These are phyloP conservation scores for Trichoderma sp. DNA, from an alignment of 2,329 filamentous ascomycete genomes.

Conservation along the genomic window DNA sequence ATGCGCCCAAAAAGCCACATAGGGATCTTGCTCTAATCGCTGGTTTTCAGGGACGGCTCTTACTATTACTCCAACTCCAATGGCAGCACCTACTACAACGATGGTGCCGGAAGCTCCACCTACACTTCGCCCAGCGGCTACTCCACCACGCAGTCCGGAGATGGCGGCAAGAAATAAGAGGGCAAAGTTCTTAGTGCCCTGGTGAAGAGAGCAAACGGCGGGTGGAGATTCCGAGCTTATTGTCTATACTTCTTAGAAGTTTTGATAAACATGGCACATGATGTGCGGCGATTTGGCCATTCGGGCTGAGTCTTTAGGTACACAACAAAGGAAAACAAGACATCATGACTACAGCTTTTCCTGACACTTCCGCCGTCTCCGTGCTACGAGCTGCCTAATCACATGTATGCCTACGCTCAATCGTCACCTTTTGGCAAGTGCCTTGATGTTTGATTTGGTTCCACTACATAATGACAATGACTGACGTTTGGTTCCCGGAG, in stretches of 20 bases:
- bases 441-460: constrained; percentile 3
- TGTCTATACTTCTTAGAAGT: neutral
- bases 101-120: constrained; percentile 57
- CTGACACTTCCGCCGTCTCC: neutral
- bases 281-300: too few relatives aligned
- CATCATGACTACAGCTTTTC: neutral
- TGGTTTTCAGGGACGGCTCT: constrained; percentile 56
- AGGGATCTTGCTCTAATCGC: neutral
- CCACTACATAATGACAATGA: constrained; percentile 13
- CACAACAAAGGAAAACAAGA: too few relatives aligned
- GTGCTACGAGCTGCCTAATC: neutral
- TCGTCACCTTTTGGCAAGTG: neutral
- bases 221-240: too few relatives aligned
- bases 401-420: neutral
- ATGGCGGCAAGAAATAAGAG: constrained; percentile 25
- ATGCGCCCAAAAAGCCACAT: neutral
- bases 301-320: too few relatives aligned
- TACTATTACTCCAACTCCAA: constrained; percentile 75
- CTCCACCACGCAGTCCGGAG: constrained; percentile 13
- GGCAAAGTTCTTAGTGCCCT: neutral
- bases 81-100: constrained; percentile 69
- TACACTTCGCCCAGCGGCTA: constrained; percentile 61
- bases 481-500: neutral
- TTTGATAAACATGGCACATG: neutral
- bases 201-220: neutral